These are phyloP conservation scores for Aegilops longissima DNA, from an alignment of 176 grass and related monocot genomes.

Conservation along the genomic window DNA sequence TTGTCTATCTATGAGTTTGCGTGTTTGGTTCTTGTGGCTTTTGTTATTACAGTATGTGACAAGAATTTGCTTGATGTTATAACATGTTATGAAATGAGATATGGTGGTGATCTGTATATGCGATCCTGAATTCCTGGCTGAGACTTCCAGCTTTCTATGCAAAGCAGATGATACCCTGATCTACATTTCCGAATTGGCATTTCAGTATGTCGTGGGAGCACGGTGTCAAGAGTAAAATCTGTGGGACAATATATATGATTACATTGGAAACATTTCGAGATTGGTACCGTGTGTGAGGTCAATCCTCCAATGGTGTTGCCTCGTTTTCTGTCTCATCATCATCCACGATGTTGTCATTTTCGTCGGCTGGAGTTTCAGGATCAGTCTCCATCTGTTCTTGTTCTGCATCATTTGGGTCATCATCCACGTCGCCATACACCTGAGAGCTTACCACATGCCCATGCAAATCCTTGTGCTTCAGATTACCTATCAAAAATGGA, in stretches of 20 bases:
- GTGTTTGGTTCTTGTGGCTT: conserved; percentile 21
- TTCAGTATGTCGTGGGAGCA: background rate
- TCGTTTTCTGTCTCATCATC: conserved; percentile 34
- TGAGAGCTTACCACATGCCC: conserved; percentile 88
- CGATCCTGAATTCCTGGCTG: background rate
- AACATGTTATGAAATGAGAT: conserved; percentile 6
- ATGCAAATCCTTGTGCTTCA: conserved; percentile 80
- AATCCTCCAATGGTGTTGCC: conserved; percentile 31
- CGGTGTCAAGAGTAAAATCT: background rate
- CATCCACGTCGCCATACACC: conserved; percentile 55
- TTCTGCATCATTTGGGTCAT: conserved; percentile 17
- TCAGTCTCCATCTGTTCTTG: conserved; percentile 38
- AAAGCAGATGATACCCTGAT: conserved; percentile 3
- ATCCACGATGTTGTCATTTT: conserved; percentile 41
- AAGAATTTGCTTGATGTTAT: background rate
- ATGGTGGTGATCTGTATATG: background rate
- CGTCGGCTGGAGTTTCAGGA: background rate
- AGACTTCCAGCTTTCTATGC: conserved; percentile 7
- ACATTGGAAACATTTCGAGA: conserved; percentile 7
- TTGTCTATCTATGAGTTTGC: background rate
- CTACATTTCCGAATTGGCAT: background rate
- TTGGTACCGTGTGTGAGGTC: background rate
- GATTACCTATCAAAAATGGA: conserved; percentile 43
- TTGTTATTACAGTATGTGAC: background rate
- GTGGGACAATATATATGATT: background rate